Evolutionary conservation across 768 basidiomycete genomes (phyloP), one percentile per base, ranked within the genome.

Genomic region (Chalciporus sphaerocephalus): DNA sequence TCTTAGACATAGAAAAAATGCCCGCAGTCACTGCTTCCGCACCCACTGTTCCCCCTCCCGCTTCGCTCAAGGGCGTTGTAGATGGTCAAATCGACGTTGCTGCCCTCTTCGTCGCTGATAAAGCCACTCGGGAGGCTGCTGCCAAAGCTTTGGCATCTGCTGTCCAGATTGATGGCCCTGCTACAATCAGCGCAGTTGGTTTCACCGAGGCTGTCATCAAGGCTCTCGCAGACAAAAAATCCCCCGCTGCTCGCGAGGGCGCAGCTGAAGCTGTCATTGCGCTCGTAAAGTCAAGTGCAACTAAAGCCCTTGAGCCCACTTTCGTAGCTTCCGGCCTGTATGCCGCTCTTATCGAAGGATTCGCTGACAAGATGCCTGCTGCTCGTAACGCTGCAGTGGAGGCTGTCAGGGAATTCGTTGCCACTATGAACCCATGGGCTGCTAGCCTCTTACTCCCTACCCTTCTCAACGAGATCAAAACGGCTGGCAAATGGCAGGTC

Each of bases 401-500:
- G 61, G 92, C 92, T 47, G 85, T 92, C 56, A 79, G 80, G 61
- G 73, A 74, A 62, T 87, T 83, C 61, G 83, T 80, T 62, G 73
- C 82, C 52, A 72, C 76, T 49, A 87, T 89, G 82, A 93, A 85
- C 75, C 84, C 90, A 13, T 97, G 92, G 93, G 88, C 87, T 38
- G 72, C 87, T 18, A 74, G 79, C 51, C 79, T 89, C 58, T 66
- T 93, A 61, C 87, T 97, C 60, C 91, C 92, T 45, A 74, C 83
- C 46, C 80, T 97, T 64, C 90, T 97, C 61, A 80, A 87, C 67
- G 82, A 95, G 71, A 87, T 97, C 76, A 89, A 91, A 74, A 87
- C 87, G 57, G 90, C 92, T 60, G 92, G 94, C 62, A 96, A 96
- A 69, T 96, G 93, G 92, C 94, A 95, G 69, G 59, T 95, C 74